Evolutionary conservation across 1,284 basidiomycete genomes (phyloP), one percentile per base, ranked within the genome.

Genomic region (Meira nashicola): DNA sequence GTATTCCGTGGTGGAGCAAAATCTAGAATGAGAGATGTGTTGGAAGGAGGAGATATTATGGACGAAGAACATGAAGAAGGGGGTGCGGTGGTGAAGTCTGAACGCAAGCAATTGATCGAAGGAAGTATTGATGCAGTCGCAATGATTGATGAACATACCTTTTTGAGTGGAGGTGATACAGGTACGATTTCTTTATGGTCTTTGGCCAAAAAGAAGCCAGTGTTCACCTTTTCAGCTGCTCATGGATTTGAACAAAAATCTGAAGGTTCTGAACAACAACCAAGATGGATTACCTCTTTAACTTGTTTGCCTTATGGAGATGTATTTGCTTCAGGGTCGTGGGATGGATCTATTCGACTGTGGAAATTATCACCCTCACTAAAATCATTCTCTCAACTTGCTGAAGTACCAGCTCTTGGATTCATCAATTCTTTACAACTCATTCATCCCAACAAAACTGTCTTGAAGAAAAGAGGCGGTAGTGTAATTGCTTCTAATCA

Each of bases 131-230:
- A 98, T 63, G 89, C 87, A 68, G 88, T 96, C 6, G 86, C 88
- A 10, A 93, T 96, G 90, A 83, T 98, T 57, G 95, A 98, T 79
- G 91, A 96, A 79, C 85, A 84, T 47, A 90, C 88, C 12, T 95
- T 98, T 78, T 79, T 97, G 15, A 94, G 87, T 62, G 94, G 94
- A 1, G 94, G 95, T 15, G 93, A 99, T 77, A 92, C 89, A 72
- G 94, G 95, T 25, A 9, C 46, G 5, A 87, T 98, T 72, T 89
- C 86, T 64, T 83, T 99, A 6, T 99, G 94, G 93, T 85, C 84
- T 39, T 90, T 87, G n/a, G 85, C 86, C 62, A 95, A 93, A 83
- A 97, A 98, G 83, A 98, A 98, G 80, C 91, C 94, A 0, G 81
- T 95, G 52, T 96, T 89, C 79, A 90, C 86, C 0, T 83, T 87